A percentile compares a stretch with the other conserved stretches of the same genome.
phyloP scores from a whole-genome alignment of 2,329 filamentous ascomycete species.

The Aspergillus sojae region DNA sequence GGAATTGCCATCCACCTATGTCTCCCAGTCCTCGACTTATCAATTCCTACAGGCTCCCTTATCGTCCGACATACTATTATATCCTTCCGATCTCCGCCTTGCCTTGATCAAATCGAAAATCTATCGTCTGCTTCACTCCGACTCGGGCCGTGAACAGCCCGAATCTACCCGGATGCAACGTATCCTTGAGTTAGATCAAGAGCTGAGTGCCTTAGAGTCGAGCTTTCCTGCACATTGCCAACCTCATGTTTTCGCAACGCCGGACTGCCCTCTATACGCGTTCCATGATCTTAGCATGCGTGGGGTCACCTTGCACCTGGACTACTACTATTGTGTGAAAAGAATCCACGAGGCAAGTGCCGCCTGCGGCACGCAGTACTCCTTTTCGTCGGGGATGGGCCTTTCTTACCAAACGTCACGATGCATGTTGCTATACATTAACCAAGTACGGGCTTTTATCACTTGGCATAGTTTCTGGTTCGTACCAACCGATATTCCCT shows the following conservation, averaged over 20 bases:
- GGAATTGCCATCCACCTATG: conserved; percentile 24
- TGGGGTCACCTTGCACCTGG: conserved; percentile 27
- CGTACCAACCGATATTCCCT: background rate
- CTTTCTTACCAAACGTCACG: conserved; percentile 27
- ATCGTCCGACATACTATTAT: conserved; percentile 23
- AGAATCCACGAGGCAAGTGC: conserved; percentile 28
- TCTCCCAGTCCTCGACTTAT: conserved; percentile 18
- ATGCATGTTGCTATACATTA: conserved; percentile 26
- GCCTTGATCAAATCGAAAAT: conserved; percentile 27
- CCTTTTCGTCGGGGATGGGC: conserved; percentile 26
- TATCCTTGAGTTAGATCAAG: conserved; percentile 30
- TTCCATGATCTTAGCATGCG: conserved; percentile 30
- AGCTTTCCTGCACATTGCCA: conserved; percentile 22
- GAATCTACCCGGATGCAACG: conserved; percentile 24
- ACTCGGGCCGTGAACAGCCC: conserved; percentile 11
- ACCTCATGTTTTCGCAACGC: conserved; percentile 21
- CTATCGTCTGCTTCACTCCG: conserved; percentile 25
- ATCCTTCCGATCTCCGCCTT: conserved; percentile 28
- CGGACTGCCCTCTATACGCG: conserved; percentile 19
- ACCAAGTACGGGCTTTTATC: conserved; percentile 19
- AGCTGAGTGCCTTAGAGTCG: conserved; percentile 23
- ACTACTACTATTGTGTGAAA: conserved; percentile 29
- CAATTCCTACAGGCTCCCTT: conserved; percentile 22
- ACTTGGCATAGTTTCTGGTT: conserved; percentile 27
- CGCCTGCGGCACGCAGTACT: background rate